A percentile compares a stretch with the other conserved stretches of the same genome.
Conservation (phyloP, 139 green algal species). For the Microglena sp. region DNA sequence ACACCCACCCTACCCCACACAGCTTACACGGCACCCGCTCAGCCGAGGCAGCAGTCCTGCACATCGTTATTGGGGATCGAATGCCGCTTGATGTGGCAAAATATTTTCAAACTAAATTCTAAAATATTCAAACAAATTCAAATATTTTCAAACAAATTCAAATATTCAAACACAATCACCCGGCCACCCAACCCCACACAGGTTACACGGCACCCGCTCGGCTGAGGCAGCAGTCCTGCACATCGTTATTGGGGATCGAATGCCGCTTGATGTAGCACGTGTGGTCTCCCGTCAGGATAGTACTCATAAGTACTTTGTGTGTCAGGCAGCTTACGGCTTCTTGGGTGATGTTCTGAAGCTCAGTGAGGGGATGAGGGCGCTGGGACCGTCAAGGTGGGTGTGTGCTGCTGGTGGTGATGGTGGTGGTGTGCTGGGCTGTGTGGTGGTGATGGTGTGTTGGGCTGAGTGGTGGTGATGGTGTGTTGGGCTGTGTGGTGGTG, state of each 20-base stretch:
- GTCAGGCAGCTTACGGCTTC: slow-evolving; percentile 64
- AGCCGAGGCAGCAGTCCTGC: slow-evolving; percentile 61
- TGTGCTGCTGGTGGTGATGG: not conserved
- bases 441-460: not conserved
- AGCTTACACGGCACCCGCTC: slow-evolving; percentile 67
- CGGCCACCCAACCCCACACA: slow-evolving; percentile 10
- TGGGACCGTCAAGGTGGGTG: slow-evolving; percentile 47
- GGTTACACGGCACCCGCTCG: slow-evolving; percentile 62
- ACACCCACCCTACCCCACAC: too few relatives aligned
- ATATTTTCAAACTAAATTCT: too few relatives aligned
- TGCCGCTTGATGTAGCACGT: slow-evolving; percentile 61
- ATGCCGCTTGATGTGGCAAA: slow-evolving; percentile 67
- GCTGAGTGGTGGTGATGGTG: not conserved
- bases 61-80: slow-evolving; percentile 75
- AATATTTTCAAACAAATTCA: not conserved
- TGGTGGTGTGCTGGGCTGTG: too few relatives aligned
- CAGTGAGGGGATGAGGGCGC: slow-evolving; percentile 52
- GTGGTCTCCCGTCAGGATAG: slow-evolving; percentile 17
- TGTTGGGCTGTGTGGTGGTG: not conserved
- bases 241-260: slow-evolving; percentile 71
- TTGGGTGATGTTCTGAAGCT: slow-evolving; percentile 69
- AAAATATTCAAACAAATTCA: not conserved
- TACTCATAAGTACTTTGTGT: slow-evolving; percentile 29
- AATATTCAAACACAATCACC: not conserved
- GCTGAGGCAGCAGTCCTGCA: slow-evolving; percentile 68